These are phyloP conservation scores for Gossypium sturtianum DNA, from an alignment of 345 rosid genomes.

Conservation along the genomic window DNA sequence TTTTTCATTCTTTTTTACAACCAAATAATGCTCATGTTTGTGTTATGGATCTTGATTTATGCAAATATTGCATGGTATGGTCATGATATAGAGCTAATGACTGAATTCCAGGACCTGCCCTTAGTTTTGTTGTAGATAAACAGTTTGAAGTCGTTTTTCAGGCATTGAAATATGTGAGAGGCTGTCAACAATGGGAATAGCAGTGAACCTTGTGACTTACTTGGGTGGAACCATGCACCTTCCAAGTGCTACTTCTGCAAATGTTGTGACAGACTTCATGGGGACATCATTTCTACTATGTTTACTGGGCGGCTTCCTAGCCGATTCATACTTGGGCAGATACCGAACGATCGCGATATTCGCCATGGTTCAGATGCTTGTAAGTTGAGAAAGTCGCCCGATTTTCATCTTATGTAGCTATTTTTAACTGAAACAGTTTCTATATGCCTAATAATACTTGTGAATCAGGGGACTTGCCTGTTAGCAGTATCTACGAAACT, in stretches of 20 bases:
- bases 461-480: slow-evolving; percentile 47
- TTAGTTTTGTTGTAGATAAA: not conserved
- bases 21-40: too few relatives aligned
- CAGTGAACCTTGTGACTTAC: slow-evolving; percentile 59
- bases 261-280: slow-evolving; percentile 58
- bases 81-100: not conserved
- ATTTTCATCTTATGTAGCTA: not conserved
- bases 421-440: not conserved
- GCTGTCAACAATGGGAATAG: slow-evolving; percentile 65
- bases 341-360: slow-evolving; percentile 54
- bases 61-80: not conserved
- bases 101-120: too few relatives aligned
- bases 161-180: slow-evolving; percentile 60
- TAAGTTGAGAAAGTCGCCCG: slow-evolving; percentile 15
- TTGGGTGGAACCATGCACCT: slow-evolving; percentile 55
- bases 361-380: slow-evolving; percentile 38
- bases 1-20: not conserved
- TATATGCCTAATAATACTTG: not conserved
- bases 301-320: slow-evolving; percentile 65
- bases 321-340: slow-evolving; percentile 60
- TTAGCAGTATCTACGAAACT: slow-evolving; percentile 44
- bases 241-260: slow-evolving; percentile 56
- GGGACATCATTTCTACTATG: slow-evolving; percentile 57
- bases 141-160: slow-evolving; percentile 9
- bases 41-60: not conserved